phyloP scores from a whole-genome alignment of 371 early-diverging fungal genomes.

The Lichtheimia ornata region DNA sequence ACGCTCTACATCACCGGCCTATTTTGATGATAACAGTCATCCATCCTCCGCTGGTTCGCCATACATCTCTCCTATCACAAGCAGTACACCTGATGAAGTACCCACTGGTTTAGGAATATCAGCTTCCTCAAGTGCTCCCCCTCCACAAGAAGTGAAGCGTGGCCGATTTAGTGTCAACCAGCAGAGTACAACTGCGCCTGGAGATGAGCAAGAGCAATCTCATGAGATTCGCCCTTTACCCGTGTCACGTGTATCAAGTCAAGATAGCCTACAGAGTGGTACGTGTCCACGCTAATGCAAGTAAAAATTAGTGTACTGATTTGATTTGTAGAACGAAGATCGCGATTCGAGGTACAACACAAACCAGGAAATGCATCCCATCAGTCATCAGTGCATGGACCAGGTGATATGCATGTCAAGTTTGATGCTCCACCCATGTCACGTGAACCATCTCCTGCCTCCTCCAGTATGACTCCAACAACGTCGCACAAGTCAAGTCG shows the following conservation, averaged over 20 bases:
- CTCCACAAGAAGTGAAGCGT: constrained; percentile 51
- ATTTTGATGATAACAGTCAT: constrained; percentile 1
- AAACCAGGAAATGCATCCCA: neutral
- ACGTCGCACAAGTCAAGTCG: constrained; percentile 18
- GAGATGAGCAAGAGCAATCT: constrained; percentile 5
- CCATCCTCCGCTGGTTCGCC: constrained; percentile 5
- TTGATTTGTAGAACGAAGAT: constrained; percentile 15
- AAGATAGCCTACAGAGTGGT: constrained; percentile 16
- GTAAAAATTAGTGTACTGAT: neutral
- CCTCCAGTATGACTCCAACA: constrained; percentile 12
- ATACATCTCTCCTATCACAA: constrained; percentile 8
- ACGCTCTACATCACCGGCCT: constrained; percentile 5
- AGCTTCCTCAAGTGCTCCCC: neutral
- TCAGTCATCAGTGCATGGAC: constrained; percentile 4
- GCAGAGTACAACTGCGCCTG: constrained; percentile 6
- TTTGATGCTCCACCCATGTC: constrained; percentile 22
- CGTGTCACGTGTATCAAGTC: constrained; percentile 17
- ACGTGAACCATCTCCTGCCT: constrained; percentile 28
- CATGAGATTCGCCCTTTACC: constrained; percentile 13
- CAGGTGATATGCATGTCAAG: constrained; percentile 6
- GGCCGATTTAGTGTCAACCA: constrained; percentile 70
- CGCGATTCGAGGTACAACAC: constrained; percentile 22
- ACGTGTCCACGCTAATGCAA: neutral
- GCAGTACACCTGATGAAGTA: constrained; percentile 10
- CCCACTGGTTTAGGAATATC: constrained; percentile 13